These are phyloP conservation scores for Pichia sp. DNA, from an alignment of 1,139 yeast species.

Conservation along the genomic window DNA sequence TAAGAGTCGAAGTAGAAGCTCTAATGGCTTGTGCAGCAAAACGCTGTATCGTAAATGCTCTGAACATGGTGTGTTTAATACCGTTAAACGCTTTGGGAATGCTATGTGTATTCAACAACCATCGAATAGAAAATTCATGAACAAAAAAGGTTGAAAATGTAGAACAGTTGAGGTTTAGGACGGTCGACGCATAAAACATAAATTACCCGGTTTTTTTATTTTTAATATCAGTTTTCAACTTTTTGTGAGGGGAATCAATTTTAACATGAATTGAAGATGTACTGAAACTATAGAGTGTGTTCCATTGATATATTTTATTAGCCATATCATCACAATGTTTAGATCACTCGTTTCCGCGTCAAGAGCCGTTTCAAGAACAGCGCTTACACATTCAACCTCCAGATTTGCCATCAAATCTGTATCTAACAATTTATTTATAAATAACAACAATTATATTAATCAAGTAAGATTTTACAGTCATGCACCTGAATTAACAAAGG, in stretches of 20 bases:
- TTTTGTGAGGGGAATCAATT: neutral
- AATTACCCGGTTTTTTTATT: neutral
- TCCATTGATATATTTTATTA: neutral
- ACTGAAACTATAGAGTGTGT: neutral
- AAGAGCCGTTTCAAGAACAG: constrained; percentile 5
- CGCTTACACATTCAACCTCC: neutral
- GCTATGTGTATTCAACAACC: neutral
- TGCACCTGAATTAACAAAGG: constrained; percentile 62
- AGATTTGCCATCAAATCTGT: constrained; percentile 1
- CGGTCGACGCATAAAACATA: neutral
- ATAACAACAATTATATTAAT: constrained; percentile 1
- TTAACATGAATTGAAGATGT: neutral
- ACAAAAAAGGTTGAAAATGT: neutral
- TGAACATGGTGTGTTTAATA: constrained; percentile 8
- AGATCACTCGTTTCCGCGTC: constrained; percentile 10
- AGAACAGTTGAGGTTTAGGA: neutral
- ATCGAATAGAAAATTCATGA: neutral
- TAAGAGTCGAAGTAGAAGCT: constrained; percentile 15
- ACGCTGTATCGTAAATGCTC: constrained; percentile 9
- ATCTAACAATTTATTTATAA: constrained; percentile 3
- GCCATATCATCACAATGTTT: constrained; percentile 6
- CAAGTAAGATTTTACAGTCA: constrained; percentile 48
- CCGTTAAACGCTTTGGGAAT: no score
- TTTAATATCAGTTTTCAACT: neutral
- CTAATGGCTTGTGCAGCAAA: constrained; percentile 11